A percentile compares a stretch with the other conserved stretches of the same genome.
Evolutionary conservation across 2,329 filamentous ascomycete genomes (phyloP).

Genomic region (Trichoderma koningii): DNA sequence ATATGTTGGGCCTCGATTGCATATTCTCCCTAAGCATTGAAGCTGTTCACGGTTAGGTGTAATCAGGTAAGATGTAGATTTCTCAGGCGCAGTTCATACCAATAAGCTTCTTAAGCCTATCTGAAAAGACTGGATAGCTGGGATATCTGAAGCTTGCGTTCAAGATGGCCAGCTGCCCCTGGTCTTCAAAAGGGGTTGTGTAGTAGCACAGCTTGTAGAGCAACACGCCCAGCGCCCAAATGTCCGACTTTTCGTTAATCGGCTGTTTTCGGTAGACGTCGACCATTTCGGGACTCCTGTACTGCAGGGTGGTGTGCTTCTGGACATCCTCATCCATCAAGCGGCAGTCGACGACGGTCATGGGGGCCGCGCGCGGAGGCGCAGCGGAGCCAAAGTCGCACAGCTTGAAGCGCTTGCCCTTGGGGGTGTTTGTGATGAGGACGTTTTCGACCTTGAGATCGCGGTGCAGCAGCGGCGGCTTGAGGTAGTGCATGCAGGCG

Average conservation of each 20-base stretch:
- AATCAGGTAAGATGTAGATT: not conserved
- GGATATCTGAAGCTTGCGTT: slow-evolving; percentile 95
- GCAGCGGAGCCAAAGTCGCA: slow-evolving; percentile 97
- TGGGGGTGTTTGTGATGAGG: slow-evolving; percentile 71
- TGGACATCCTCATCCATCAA: slow-evolving; percentile 96
- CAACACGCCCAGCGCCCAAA: slow-evolving; percentile 93
- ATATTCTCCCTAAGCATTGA: slow-evolving; percentile 90
- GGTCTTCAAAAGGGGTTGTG: slow-evolving; percentile 96
- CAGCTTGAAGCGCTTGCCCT: slow-evolving; percentile 82
- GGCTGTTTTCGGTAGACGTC: slow-evolving; percentile 96
- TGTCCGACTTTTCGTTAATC: slow-evolving; percentile 98
- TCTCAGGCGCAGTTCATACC: slow-evolving; percentile 50
- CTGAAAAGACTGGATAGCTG: slow-evolving; percentile 83
- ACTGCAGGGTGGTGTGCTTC: slow-evolving; percentile 95
- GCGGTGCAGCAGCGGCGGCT: slow-evolving; percentile 86
- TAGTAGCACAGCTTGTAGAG: slow-evolving; percentile 99
- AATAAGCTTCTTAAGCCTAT: slow-evolving; percentile 85
- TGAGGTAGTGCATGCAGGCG: slow-evolving; percentile 98
- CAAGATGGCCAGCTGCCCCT: slow-evolving; percentile 94
- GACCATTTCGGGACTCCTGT: slow-evolving; percentile 97
- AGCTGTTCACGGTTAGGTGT: slow-evolving; percentile 51
- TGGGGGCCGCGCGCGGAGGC: slow-evolving; percentile 78
- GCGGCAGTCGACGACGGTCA: slow-evolving; percentile 83
- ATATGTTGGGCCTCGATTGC: slow-evolving; percentile 81
- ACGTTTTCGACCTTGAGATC: slow-evolving; percentile 99